Evolutionary conservation across 768 basidiomycete species (phyloP).

Genomic region (Hortiboletus flavorubellus): DNA sequence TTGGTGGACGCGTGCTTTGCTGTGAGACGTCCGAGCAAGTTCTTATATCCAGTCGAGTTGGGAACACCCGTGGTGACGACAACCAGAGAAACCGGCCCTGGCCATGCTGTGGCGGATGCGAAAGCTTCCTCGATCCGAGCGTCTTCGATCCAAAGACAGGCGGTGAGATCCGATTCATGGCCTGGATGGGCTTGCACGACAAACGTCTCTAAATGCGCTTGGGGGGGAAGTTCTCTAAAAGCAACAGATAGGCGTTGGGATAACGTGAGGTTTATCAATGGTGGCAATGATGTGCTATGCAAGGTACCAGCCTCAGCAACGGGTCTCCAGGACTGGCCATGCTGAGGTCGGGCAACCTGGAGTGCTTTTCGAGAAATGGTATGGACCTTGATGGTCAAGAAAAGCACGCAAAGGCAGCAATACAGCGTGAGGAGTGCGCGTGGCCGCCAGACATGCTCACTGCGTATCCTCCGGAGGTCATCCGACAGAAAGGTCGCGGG

Average conservation of each 20-base stretch:
- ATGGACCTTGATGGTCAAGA: slow-evolving; percentile 34
- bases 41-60: slow-evolving; percentile 23
- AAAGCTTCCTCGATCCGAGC: slow-evolving; percentile 32
- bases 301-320: neutral
- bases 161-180: slow-evolving; percentile 31
- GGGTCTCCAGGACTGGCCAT: neutral
- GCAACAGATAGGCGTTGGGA: slow-evolving; percentile 37
- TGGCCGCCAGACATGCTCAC: slow-evolving; percentile 24
- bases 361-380: slow-evolving; percentile 5
- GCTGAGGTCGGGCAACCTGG: neutral
- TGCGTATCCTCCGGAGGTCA: slow-evolving; percentile 23
- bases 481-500: slow-evolving; percentile 24
- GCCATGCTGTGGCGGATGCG: slow-evolving; percentile 41
- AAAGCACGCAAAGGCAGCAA: slow-evolving; percentile 39
- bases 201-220: slow-evolving; percentile 36
- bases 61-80: slow-evolving; percentile 37
- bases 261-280: slow-evolving; percentile 29
- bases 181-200: slow-evolving; percentile 24
- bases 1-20: slow-evolving; percentile 11
- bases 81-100: slow-evolving; percentile 49
- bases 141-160: slow-evolving; percentile 50
- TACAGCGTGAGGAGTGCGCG: slow-evolving; percentile 38
- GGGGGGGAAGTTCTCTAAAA: slow-evolving; percentile 28
- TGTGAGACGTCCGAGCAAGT: slow-evolving; percentile 17
- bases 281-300: slow-evolving; percentile 8